Conservation (phyloP, 441 rosid species). For the Pelargonium cotyledonis region DNA sequence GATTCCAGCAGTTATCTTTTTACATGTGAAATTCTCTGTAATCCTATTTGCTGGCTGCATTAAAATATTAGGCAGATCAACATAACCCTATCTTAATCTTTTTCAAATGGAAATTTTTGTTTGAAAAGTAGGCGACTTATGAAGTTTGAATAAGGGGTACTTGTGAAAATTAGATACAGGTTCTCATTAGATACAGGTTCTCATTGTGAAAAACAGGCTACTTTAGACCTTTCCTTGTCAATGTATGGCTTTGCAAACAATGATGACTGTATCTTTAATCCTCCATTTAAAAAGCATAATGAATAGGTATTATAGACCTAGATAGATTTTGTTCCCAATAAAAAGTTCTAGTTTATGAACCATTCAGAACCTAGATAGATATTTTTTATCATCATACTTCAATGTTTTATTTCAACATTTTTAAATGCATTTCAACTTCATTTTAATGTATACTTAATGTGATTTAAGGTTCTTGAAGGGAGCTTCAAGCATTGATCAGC, state of each 20-base stretch:
- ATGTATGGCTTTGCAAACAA: not conserved
- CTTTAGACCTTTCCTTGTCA: not conserved
- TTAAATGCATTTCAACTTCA: slow-evolving; percentile 7
- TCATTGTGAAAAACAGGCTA: no score
- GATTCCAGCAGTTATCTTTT: not conserved
- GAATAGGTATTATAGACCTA: not conserved
- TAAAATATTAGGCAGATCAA: not conserved
- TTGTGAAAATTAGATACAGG: no score
- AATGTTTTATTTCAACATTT: slow-evolving; percentile 6
- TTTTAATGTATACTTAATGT: slow-evolving; percentile 11
- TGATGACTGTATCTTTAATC: not conserved
- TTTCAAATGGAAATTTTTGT: not conserved
- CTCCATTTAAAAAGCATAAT: not conserved
- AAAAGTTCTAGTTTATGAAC: slow-evolving; percentile 4
- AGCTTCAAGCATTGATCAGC: slow-evolving; percentile 84
- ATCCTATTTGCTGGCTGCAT: not conserved
- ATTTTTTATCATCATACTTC: not conserved
- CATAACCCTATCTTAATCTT: not conserved
- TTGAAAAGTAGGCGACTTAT: not conserved
- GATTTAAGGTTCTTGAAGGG: slow-evolving; percentile 74
- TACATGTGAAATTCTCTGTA: not conserved
- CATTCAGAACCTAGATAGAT: not conserved
- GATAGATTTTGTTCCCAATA: slow-evolving; percentile 4
- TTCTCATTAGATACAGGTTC: no score
- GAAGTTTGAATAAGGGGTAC: not conserved